Evolutionary conservation across 371 early-diverging fungal species (phyloP), one percentile per base, ranked within the genome.

Genomic region (Neoconidiobolus thromboides): DNA sequence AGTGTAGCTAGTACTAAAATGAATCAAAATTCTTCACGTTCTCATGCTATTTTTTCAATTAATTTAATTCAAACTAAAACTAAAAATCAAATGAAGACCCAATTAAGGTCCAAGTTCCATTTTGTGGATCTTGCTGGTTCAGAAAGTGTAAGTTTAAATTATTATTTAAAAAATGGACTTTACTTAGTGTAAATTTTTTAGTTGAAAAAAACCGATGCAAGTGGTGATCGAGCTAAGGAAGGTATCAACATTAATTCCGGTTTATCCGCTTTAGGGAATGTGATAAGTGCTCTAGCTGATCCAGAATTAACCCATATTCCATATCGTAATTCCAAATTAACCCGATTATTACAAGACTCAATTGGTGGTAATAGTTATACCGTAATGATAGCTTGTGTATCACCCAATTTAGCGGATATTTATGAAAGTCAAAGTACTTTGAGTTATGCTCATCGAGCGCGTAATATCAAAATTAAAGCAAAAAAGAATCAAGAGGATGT

Each of bases 281-380:
- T 98, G 12, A 99, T 99, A 48, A 87, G 86, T 37, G 98, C 98
- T 2, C 79, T 99, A 3, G 89, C 87, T 46, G 96, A 95, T 66
- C 82, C 89, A 64, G 63, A 81, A 9, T 69, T 86, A 43, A 76
- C 69, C 43, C 85, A 86, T 65, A 80, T 99, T n/a, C 99, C 99
- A 26, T 99, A 91, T 65, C 85, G 99, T 69, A 96, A 98, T 69
- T 86, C 88, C 26, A 99, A 99, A 73, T 78, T 99, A n/a, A 99
- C 99, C 0, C 82, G 81, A 49, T 75, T 99, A 50, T 82, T 99
- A 49, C 93, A 98, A 71, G 91, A 93, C 68, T 93, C 93, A n/a
- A 74, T 99, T 26, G 96, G 95, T 54, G 99, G 96, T 42, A 94
- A 90, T 64, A 83, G 86, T 39, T n/a, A 83, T 63, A 89, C 95